These are phyloP conservation scores for Canavalia ensiformis DNA, from an alignment of 306 rosid species.

Conservation along the genomic window DNA sequence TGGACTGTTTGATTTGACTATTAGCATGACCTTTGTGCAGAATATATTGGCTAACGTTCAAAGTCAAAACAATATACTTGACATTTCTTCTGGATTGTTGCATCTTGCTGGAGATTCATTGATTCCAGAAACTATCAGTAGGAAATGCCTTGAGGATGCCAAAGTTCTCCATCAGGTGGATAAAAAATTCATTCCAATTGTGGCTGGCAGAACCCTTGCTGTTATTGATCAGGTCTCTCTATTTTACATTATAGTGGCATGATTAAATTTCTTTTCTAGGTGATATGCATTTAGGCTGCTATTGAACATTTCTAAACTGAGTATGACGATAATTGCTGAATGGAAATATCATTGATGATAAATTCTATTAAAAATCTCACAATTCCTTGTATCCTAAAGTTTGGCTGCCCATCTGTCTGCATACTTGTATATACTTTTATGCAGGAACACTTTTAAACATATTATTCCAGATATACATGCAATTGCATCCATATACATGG, in stretches of 20 bases:
- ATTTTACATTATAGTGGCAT: conserved; percentile 6
- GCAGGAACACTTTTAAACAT: not conserved
- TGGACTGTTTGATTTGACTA: conserved; percentile 46
- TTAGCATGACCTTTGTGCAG: conserved; percentile 60
- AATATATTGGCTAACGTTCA: conserved; percentile 49
- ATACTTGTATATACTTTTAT: conserved; percentile 14
- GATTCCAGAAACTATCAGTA: conserved; percentile 77
- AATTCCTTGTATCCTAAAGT: conserved; percentile 21
- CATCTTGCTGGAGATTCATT: conserved; percentile 87
- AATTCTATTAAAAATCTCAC: conserved; percentile 27
- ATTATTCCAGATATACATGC: conserved; percentile 14
- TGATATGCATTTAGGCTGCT: conserved; percentile 17
- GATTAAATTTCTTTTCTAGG: conserved; percentile 27
- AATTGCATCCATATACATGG: conserved; percentile 1
- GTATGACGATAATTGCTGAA: conserved; percentile 2
- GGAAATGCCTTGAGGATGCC: conserved; percentile 72
- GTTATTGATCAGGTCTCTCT: conserved; percentile 87
- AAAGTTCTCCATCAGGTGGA: conserved; percentile 92
- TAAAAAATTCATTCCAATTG: conserved; percentile 91
- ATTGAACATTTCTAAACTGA: conserved; percentile 18
- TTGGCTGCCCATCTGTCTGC: conserved; percentile 1
- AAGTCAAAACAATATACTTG: conserved; percentile 68
- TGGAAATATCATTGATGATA: conserved; percentile 11
- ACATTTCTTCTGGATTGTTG: conserved; percentile 84
- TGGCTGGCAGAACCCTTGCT: conserved; percentile 80